Base-by-base conservation (phyloP, 139 green algal genomes). In the Zygnema circumcarinatum region DNA sequence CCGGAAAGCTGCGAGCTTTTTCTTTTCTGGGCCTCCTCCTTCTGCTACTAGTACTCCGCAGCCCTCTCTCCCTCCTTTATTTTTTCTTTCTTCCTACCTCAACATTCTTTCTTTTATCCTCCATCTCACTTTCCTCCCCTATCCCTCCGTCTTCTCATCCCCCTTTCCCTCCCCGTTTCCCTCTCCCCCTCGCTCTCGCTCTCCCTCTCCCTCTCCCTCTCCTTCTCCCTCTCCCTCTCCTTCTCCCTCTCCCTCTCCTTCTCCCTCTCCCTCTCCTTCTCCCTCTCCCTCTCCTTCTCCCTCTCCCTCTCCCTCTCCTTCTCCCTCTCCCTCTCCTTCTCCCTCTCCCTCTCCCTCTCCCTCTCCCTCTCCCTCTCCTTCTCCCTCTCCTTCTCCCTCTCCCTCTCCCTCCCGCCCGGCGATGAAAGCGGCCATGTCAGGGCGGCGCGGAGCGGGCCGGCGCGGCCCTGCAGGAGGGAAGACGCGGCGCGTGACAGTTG, bases 341-440 rank as follows among this genome's bases (percentile, higher is more conserved):
- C 80, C 76, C 1, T 86, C 56, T 86, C 36, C 76, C 80, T 86
- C 40, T 81, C 80, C 3, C 40, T 76, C 40, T 1, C 80, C 75
- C 38, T 84, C 79, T 84, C 2, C 47, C 52, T 84, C 3, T 40
- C 54, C 32, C 3, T 81, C 3, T 20, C 79, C 38, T 38, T 86
- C 79, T 82, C 2, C 11, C 31, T 82, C 3, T 21, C 32, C 3
- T 40, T 78, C 7, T 78, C 7, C 11, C 16, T 78, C 7, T 78
- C 16, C 36, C 16, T 78, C 69, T 40, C 7, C 3, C 7, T 78
- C 16, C 36, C 7, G 11, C 7, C 36, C 7, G 16, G 47, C 7
- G 47, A 62, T 7, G 47, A 62, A 16, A 25, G 7, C 47, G 16
- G 16, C 7, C 47, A 62, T 25, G 47, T 25, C 7, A 62, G 47